Conservation (phyloP, 352 stramenopile species). For the Globisporangium perplexum region DNA sequence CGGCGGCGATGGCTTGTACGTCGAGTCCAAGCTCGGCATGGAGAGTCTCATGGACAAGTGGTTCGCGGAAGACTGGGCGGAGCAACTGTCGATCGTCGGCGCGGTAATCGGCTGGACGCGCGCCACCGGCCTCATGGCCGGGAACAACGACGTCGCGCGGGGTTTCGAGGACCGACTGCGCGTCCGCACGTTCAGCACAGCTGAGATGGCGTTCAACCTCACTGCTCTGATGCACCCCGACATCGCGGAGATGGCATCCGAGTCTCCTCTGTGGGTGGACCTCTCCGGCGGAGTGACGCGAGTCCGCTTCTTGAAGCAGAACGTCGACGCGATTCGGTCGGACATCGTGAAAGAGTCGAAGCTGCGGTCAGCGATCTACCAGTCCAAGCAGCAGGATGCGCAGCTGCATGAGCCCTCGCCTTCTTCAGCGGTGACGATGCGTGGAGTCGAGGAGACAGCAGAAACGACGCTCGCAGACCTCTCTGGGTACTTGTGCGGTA, state of each 20-base stretch:
- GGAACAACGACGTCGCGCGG: conserved; percentile 84
- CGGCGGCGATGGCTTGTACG: conserved; percentile 82
- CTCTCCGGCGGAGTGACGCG: conserved; percentile 77
- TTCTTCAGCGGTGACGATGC: neutral
- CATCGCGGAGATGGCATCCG: conserved; percentile 64
- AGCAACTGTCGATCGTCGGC: conserved; percentile 80
- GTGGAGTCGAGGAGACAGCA: conserved; percentile 8
- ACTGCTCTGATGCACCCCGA: conserved; percentile 74
- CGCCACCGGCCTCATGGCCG: conserved; percentile 81
- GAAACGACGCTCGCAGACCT: conserved; percentile 58
- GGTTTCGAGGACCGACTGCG: conserved; percentile 70
- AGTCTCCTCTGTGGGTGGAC: conserved; percentile 74
- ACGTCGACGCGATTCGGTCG: conserved; percentile 46
- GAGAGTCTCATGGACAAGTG: conserved; percentile 87
- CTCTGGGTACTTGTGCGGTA: conserved; percentile 68
- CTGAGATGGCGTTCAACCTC: conserved; percentile 89
- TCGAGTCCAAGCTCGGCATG: conserved; percentile 84
- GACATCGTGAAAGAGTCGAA: conserved; percentile 54
- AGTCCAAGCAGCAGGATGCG: conserved; percentile 36
- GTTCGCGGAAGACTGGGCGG: conserved; percentile 79
- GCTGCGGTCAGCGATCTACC: conserved; percentile 39
- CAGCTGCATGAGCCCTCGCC: conserved; percentile 16
- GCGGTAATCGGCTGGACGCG: conserved; percentile 87
- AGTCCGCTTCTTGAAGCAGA: conserved; percentile 65
- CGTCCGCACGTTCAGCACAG: conserved; percentile 82